Base-by-base conservation (phyloP, 495 filamentous ascomycete genomes). In the Penicillium simplicissimum region DNA sequence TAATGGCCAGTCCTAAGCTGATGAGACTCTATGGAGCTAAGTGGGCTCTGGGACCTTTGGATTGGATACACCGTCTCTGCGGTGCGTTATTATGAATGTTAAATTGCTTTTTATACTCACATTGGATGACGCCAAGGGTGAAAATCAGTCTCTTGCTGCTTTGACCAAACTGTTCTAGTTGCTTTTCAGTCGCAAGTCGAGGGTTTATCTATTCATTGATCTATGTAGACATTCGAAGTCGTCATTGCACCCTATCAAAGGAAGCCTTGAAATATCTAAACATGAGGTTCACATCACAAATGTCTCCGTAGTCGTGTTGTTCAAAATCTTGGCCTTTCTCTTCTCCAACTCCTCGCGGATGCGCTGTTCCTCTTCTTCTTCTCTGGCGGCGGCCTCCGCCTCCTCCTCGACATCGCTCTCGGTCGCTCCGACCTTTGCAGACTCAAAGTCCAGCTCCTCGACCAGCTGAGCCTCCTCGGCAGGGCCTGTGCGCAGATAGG, bases 371-470 rank as follows among this genome's bases (percentile, higher is more conserved):
- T 52, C 45, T 31, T 59, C 17, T 14, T 47, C 48, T 31, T 52
- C 57, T 33, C 36, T 47, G 2, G 42, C 23, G 21, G 33, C 36
- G 4, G 35, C 48, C 36, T 59, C 43, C 35, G 15, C 51, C 51
- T 60, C 52, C 25, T 36, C 31, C 36, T 60, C 40, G 33, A 15
- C 51, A n/a, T 55, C 58, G 17, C 28, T 48, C 17, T 63, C 55
- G 45, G 57, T 28, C 31, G 42, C 48, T 34, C 55, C 60, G 43
- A 63, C n/a, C 33, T 58, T 33, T 17, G 33, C 38, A 21, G 43
- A 38, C 31, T 63, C 60, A 10, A 31, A 8, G 11, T 19, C 28
- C 14, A 33, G 42, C 23, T 58, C 35, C 11, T 48, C 6, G n/a
- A 40, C 36, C 51, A 36, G 0, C 25, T 33, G 10, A 6, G 19